Base-by-base conservation (phyloP, 2,329 filamentous ascomycete genomes). In the Grosmannia serpens region DNA sequence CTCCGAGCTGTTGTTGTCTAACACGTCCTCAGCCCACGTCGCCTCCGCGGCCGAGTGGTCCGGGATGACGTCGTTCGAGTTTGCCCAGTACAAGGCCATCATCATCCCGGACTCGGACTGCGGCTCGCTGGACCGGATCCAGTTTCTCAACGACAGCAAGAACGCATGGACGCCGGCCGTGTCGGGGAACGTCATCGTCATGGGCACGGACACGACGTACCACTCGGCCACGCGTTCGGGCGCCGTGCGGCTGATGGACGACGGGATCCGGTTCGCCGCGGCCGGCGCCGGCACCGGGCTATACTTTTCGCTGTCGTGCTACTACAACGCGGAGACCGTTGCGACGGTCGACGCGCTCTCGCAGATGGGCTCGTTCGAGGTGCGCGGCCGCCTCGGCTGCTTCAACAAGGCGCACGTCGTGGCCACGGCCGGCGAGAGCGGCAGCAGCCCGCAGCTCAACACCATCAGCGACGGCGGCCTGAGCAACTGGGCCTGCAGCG, bases 11-110 rank as follows among this genome's bases (percentile, higher is more conserved):
- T 11, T 35, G 8, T 10, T 7, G 9, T 57, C 24, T 41, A 22
- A 24, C 24, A 41, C 1, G 11, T 53, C 1, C 2, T 11, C 29
- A 64, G 63, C 54, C 55, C 60, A 60, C 20, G 49, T 64, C 13
- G 62, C 61, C 10, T 57, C 62, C 4, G 13, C 26, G 15, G 44
- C 31, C 9, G 60, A 64, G 31, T 64, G 63, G 62, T 55, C 54
- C 26, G 38, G 55, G 49, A 63, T 64, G 63, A 72, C 68, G 9
- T 71, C 72, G 2, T 67, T 66, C 41, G 74, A 77, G 60, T 76
- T 76, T 64, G 68, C 72, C 52, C 67, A 69, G 58, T 77, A 70
- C 70, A 75, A 73, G 64, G 74, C 74, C 15, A 73, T 77, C 55
- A 65, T 77, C 57, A 66, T 77, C 44, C 70, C 72, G 8, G 75